Evolutionary conservation across 805 yeast species (phyloP).

Genomic region (Candida sonorensis): DNA sequence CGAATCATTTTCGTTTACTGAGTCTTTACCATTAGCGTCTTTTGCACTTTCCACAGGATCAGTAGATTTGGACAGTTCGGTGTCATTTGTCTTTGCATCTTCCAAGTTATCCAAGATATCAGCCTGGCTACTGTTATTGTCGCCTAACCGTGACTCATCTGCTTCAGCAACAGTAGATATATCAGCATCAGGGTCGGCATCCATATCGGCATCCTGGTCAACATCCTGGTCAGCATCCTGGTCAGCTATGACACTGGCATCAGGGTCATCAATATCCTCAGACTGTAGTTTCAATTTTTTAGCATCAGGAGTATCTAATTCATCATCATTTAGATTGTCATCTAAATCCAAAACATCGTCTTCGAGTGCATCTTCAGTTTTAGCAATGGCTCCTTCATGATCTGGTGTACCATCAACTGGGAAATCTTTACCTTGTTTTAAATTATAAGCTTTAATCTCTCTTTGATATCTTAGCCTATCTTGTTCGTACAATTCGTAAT

Average conservation of each 20-base stretch:
- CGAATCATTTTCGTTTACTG: no score
- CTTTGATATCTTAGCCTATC: conserved; percentile 69
- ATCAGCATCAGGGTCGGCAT: conserved; percentile 3
- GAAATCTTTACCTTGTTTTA: conserved; percentile 14
- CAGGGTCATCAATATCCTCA: conserved; percentile 3
- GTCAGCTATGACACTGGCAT: conserved; percentile 1
- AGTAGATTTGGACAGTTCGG: no score
- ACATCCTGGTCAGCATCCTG: neutral
- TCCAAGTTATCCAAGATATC: no score
- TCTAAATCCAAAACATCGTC: conserved; percentile 2
- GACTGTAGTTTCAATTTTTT: no score
- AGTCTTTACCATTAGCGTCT: no score
- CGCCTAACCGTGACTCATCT: no score
- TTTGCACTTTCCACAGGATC: no score
- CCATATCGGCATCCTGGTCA: conserved; percentile 1
- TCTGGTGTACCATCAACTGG: conserved; percentile 1
- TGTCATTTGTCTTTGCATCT: neutral
- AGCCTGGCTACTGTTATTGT: no score
- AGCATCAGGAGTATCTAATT: no score
- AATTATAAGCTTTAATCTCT: conserved; percentile 50
- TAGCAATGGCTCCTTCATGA: conserved; percentile 1
- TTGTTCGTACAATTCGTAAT: conserved; percentile 66
- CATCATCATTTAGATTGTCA: neutral
- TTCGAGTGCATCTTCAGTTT: conserved; percentile 3
- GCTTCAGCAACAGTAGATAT: conserved; percentile 1